Evolutionary conservation across 441 rosid genomes (phyloP), one percentile per base, ranked within the genome.

Genomic region (Iberis amara): DNA sequence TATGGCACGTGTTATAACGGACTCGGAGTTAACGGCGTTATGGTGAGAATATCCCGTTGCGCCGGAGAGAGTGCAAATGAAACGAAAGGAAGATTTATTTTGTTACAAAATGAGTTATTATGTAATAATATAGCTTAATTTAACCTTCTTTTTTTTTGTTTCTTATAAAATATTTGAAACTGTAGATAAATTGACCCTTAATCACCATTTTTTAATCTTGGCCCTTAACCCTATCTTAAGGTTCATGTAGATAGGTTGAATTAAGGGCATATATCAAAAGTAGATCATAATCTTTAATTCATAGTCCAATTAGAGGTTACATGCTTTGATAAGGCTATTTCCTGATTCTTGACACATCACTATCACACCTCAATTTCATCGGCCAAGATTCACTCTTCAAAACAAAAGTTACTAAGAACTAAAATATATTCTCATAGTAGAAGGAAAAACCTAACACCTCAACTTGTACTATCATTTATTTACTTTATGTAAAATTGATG

Each of bases 11-110:
- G 30, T 26, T 43, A 39, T 49, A 61, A 75, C 77, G 68, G 69
- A 74, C 13, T 61, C 32, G 7, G 58, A 30, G 30, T 52, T 78
- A 78, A 86, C 90, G 86, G 80, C 78, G 83, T 74, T 69, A 59
- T 27, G 47, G 47, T 8, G 43, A 45, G 60, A 39, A 59, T 53
- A 57, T 46, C 12, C 74, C 84, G 84, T 82, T 12, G 52, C 39
- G 32, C 30, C 21, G 62, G 70, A 24, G 65, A 40, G 43, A 26
- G 30, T 3, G 30, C 4, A 6, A 26, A 26, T 4, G 30, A 26
- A 18, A 18, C 3, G 30, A 26, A 26, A 26, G 21, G 21, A 26
- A 26, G 30, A 26, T 4, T 26, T 26, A 6, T 26, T 26, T 26
- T 26, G 30, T 26, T 4, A 51, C 55, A 48, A 58, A 51, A 52